Conservation (phyloP, 2,329 filamentous ascomycete genomes). For the Plectosphaerella sp. region DNA sequence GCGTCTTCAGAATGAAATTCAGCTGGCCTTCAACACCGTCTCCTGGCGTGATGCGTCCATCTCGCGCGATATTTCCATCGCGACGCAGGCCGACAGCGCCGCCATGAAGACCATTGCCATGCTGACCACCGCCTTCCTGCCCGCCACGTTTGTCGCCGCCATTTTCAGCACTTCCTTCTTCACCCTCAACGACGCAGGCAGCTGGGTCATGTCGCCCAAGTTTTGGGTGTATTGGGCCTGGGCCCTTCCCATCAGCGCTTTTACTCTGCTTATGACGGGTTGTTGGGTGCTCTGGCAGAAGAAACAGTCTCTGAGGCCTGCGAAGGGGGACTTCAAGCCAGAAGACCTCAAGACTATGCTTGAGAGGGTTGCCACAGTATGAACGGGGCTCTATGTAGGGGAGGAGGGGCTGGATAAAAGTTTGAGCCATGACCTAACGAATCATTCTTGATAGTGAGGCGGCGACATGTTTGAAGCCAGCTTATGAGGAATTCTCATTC, state of each 20-base stretch:
- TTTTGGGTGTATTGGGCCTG: slow-evolving; percentile 32
- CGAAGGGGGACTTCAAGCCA: too few relatives aligned
- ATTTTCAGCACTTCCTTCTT: slow-evolving; percentile 45
- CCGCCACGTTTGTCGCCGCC: slow-evolving; percentile 44
- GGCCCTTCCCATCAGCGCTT: slow-evolving; percentile 25
- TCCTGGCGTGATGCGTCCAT: slow-evolving; percentile 33
- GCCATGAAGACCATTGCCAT: slow-evolving; percentile 48
- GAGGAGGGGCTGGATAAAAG: too few relatives aligned
- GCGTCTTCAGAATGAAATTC: slow-evolving; percentile 50
- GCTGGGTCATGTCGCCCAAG: slow-evolving; percentile 21
- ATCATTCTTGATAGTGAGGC: too few relatives aligned
- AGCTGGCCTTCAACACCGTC: slow-evolving; percentile 43
- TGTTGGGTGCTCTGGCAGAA: slow-evolving; percentile 14
- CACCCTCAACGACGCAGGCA: slow-evolving; percentile 2
- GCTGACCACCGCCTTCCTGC: slow-evolving; percentile 43
- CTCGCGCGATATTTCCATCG: slow-evolving; percentile 32
- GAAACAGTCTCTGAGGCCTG: too few relatives aligned
- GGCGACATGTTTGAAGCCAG: too few relatives aligned
- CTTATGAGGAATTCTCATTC: too few relatives aligned
- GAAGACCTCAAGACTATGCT: too few relatives aligned
- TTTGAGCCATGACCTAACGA: too few relatives aligned
- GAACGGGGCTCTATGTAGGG: too few relatives aligned
- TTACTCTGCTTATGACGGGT: slow-evolving; percentile 5
- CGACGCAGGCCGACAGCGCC: slow-evolving; percentile 39
- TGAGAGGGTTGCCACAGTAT: too few relatives aligned